Conservation (phyloP, 495 filamentous ascomycete genomes). For the Platismatia glauca region DNA sequence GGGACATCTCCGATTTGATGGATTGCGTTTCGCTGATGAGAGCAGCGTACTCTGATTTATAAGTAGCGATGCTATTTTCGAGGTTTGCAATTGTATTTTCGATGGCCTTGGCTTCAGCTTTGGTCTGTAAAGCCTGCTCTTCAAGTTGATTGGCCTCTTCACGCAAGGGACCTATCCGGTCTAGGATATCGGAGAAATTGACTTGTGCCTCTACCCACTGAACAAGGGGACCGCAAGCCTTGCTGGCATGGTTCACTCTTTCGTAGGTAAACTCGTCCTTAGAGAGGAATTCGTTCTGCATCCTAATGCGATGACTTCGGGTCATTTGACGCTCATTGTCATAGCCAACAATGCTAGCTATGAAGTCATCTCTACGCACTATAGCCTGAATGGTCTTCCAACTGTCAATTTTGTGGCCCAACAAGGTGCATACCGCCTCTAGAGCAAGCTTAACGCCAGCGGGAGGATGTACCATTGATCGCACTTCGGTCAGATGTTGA, state of each 20-base stretch:
- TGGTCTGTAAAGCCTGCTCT: constrained; percentile 82
- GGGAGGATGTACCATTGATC: constrained; percentile 90
- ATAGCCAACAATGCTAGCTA: constrained; percentile 94
- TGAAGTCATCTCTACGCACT: constrained; percentile 88
- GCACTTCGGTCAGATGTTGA: constrained; percentile 93
- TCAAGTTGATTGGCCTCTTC: constrained; percentile 85
- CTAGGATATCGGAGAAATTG: constrained; percentile 91
- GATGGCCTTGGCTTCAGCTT: constrained; percentile 85
- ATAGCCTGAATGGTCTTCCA: constrained; percentile 89
- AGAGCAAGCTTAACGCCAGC: constrained; percentile 82
- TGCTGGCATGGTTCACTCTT: constrained; percentile 87
- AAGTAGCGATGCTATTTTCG: constrained; percentile 86
- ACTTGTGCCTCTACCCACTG: constrained; percentile 98
- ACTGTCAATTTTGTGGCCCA: constrained; percentile 80
- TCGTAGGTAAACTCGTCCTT: constrained; percentile 94
- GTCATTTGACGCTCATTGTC: constrained; percentile 97
- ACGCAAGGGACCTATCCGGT: constrained; percentile 85
- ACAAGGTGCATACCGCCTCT: constrained; percentile 87
- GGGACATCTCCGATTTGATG: constrained; percentile 92
- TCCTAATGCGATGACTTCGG: constrained; percentile 64
- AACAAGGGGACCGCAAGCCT: constrained; percentile 92
- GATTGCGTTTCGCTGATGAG: constrained; percentile 95
- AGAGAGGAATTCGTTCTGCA: constrained; percentile 86
- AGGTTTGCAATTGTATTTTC: constrained; percentile 75
- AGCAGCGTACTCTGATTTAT: constrained; percentile 93